Base-by-base conservation (phyloP, 2,329 filamentous ascomycete species). In the Fusarium armeniacum region DNA sequence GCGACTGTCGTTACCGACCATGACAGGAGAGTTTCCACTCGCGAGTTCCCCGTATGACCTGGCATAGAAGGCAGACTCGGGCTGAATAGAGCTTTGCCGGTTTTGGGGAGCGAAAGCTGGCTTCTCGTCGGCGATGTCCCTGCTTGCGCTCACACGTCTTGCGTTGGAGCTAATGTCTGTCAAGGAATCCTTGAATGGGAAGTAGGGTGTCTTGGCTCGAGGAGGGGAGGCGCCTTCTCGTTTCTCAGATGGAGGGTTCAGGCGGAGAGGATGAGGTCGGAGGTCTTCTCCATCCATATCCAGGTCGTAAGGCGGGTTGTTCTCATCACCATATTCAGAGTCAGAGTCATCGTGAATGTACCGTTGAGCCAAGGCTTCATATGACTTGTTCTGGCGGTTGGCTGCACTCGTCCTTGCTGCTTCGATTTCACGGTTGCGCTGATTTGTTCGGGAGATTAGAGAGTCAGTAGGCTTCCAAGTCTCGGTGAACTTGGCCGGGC, bases 11-110 rank as follows among this genome's bases (percentile, higher is more conserved):
- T 84, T 85, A 15, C 89, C 75, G 68, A 87, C 81, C 71, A 87
- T 82, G 16, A 88, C 75, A 0, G 87, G 88, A 30, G 86, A 85
- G 8, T 85, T 87, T 1, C 79, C 83, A 5, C 84, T 74, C 72
- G 82, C 84, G 46, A 90, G 79, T 50, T 86, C 83, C n/a, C 87
- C 87, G 69, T 90, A 90, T n/a, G 85, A 83, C 74, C 86, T 87
- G 12, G 85, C 77, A 73, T 82, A 86, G 75, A 89, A 88, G 46
- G 75, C 76, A 18, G 74, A 73, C 52, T 87, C 85, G 33, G 80
- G 70, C 74, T 87, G 85, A 65, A 87, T 85, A 46, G 83, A 84
- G 66, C 81, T 84, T 58, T 76, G 72, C 38, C 71, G 62, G 64
- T 78, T 74, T 38, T 77, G 70, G 38, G 75, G 58, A 40, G 64